Evolutionary conservation across 2,329 filamentous ascomycete species (phyloP).

Genomic region (Xylaria sp.): DNA sequence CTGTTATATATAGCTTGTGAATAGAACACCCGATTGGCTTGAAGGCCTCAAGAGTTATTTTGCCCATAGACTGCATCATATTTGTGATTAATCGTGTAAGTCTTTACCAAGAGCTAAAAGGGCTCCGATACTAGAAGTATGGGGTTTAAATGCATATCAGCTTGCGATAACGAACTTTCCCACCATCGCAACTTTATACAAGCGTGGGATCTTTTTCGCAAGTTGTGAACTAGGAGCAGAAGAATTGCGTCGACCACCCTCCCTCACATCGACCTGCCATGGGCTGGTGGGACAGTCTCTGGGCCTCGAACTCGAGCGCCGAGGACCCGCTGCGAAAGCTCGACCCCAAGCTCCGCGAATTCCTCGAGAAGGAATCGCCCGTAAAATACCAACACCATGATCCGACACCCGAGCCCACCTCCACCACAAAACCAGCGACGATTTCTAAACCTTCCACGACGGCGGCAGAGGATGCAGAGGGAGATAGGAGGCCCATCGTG

Average conservation of each 20-base stretch:
- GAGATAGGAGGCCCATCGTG: constrained; percentile 36
- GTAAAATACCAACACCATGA: constrained; percentile 58
- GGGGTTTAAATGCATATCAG: constrained; percentile 7
- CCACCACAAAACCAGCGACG: constrained; percentile 1
- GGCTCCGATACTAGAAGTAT: neutral
- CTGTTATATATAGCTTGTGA: too few species aligned
- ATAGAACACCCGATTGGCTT: too few species aligned
- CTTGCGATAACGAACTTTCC: constrained; percentile 21
- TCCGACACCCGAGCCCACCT: neutral
- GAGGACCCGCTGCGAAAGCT: constrained; percentile 73
- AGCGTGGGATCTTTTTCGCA: neutral
- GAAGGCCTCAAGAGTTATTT: too few species aligned
- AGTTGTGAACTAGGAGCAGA: constrained; percentile 2
- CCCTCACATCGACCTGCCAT: constrained; percentile 39
- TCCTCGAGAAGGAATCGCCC: constrained; percentile 80
- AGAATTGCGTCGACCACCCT: constrained; percentile 4
- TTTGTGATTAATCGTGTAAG: too few species aligned
- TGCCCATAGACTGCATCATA: too few species aligned
- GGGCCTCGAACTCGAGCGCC: constrained; percentile 49
- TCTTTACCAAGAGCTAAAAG: neutral
- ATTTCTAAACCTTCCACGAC: too few species aligned
- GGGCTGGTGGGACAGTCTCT: constrained; percentile 62
- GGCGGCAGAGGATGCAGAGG: constrained; percentile 3
- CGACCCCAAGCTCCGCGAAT: constrained; percentile 81
- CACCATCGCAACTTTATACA: constrained; percentile 3